Base-by-base conservation (phyloP, 2,329 filamentous ascomycete species). In the Tolypocladium capitatum region DNA sequence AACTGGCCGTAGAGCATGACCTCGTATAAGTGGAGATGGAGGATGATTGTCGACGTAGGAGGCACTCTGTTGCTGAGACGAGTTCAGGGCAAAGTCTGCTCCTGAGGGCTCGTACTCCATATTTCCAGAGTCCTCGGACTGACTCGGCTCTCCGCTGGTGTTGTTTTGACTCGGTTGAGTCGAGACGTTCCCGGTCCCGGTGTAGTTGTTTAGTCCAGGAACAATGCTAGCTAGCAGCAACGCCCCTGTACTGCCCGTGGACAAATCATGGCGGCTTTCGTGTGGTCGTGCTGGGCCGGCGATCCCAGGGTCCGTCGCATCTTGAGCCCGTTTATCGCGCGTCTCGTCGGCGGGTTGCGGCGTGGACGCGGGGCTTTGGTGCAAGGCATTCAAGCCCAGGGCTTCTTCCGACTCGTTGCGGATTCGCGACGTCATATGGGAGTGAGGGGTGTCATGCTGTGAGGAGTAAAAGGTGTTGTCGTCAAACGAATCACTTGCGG, bases 401-500 rank as follows among this genome's bases (percentile, higher is more conserved):
- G 48, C 48, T 40, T 67, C 63, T 55, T 64, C 63, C 50, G 65
- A 64, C 51, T 62, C 61, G 56, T 62, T 76, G 72, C 61, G 78
- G 68, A 69, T 58, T 49, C 68, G 69, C 28, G 72, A 68, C 35
- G 69, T 68, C 50, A 69, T 67, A 45, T 68, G 69, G 30, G 72
- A 74, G 48, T 78, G 73, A 51, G 78, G 78, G 53, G 89, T 94
- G 63, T 90, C 86, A 71, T 90, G 83, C 69, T 84, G 86, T 68
- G 90, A 96, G 55, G 91, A 96, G 72, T 97, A 96, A 67, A 94
- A 94, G 36, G 89, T 92, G 61, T 94, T 89, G 63, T 94, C 84
- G 68, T 96, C 89, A 69, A 89, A 86, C 33, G 87, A 92, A 65
- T 91, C 86, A 75, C 75, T 85, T 60, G 77, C 68, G 55, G 68